These are phyloP conservation scores for Fomitopsis schrenkii DNA, from an alignment of 1,284 basidiomycete species.

Conservation along the genomic window DNA sequence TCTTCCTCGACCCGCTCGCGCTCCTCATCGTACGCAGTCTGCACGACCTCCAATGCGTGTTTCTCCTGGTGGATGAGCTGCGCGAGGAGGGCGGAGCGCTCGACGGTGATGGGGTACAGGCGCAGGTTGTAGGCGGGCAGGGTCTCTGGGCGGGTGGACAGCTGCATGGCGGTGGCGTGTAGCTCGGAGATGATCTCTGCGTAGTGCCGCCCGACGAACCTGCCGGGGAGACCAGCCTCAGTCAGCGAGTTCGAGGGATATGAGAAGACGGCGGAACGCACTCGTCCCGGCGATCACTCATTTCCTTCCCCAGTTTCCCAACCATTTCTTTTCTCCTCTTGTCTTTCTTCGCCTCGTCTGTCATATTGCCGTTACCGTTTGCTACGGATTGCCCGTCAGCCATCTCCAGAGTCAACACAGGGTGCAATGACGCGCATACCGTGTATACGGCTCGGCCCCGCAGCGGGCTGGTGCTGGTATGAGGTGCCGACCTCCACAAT, in stretches of 20 bases:
- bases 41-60: constrained; percentile 54
- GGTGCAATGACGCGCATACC: constrained; percentile 25
- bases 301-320: constrained; percentile 66
- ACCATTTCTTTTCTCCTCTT: constrained; percentile 63
- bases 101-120: constrained; percentile 65
- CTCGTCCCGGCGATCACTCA: constrained; percentile 70
- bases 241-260: not conserved
- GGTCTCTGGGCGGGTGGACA: constrained; percentile 62
- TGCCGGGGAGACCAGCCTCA: not conserved
- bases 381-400: not conserved
- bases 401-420: not conserved
- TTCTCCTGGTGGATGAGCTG: constrained; percentile 63
- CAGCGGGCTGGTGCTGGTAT: constrained; percentile 28
- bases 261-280: constrained; percentile 33
- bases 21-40: constrained; percentile 73
- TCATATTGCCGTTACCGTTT: not conserved
- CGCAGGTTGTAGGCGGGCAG: constrained; percentile 62
- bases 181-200: constrained; percentile 51
- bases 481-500: constrained; percentile 15
- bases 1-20: constrained; percentile 73
- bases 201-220: constrained; percentile 39
- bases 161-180: constrained; percentile 51
- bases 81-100: constrained; percentile 67
- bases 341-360: constrained; percentile 48
- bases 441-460: constrained; percentile 38